Evolutionary conservation across 2,329 filamentous ascomycete genomes (phyloP).

Genomic region (Mollisiaceae sp.): DNA sequence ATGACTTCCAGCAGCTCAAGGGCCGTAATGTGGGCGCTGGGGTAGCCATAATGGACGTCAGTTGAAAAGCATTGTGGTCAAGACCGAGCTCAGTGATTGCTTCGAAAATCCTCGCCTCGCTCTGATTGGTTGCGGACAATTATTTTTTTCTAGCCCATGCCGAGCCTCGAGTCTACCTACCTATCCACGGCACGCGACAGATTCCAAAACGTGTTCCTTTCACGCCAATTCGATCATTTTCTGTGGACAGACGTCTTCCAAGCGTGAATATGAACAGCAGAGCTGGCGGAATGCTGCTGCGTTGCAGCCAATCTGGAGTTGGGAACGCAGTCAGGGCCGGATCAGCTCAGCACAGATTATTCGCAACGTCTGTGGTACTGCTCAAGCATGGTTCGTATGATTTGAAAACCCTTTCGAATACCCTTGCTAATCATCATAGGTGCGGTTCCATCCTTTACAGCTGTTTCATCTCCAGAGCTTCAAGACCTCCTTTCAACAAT

Average conservation of each 20-base stretch:
- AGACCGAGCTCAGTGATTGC: slow-evolving; percentile 18
- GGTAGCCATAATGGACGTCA: slow-evolving; percentile 35
- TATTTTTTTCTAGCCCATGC: slow-evolving; percentile 10
- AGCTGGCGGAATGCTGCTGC: slow-evolving; percentile 22
- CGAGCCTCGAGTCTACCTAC: slow-evolving; percentile 8
- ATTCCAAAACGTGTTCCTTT: not conserved
- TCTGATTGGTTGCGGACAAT: slow-evolving; percentile 28
- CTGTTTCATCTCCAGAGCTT: slow-evolving; percentile 58
- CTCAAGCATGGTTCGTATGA: slow-evolving; percentile 35
- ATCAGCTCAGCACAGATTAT: slow-evolving; percentile 27
- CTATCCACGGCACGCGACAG: not conserved
- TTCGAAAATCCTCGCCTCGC: slow-evolving; percentile 31
- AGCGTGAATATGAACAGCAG: slow-evolving; percentile 28
- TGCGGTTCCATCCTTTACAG: slow-evolving; percentile 48
- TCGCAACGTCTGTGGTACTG: slow-evolving; percentile 37
- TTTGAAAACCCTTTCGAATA: not conserved
- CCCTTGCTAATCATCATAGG: slow-evolving; percentile 24
- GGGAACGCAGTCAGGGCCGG: slow-evolving; percentile 17
- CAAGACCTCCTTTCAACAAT: slow-evolving; percentile 57
- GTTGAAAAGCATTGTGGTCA: slow-evolving; percentile 28
- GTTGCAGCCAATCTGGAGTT: slow-evolving; percentile 30
- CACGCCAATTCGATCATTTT: slow-evolving; percentile 13
- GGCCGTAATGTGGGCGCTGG: slow-evolving; percentile 59
- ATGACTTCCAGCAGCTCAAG: slow-evolving; percentile 71
- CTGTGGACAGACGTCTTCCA: slow-evolving; percentile 11